Evolutionary conservation across 129 eudicot species (phyloP).

Genomic region (Logfia minima): DNA sequence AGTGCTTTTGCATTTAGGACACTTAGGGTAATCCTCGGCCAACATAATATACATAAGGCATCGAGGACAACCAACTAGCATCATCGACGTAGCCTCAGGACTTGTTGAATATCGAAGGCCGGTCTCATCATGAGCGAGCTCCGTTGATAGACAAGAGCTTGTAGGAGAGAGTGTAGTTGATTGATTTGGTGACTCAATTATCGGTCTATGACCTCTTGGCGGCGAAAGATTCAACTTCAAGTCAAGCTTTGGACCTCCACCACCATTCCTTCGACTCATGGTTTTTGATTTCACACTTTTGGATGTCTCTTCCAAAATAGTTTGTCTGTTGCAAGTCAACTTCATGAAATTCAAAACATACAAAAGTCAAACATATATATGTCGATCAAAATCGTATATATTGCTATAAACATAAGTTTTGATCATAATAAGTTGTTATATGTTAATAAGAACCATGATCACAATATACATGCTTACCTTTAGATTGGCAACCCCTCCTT

Average conservation of each 20-base stretch:
- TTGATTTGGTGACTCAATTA: constrained; percentile 47
- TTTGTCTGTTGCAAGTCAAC: constrained; percentile 11
- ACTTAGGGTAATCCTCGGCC: constrained; percentile 54
- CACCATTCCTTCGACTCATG: constrained; percentile 56
- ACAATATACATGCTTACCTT: constrained; percentile 35
- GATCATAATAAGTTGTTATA: constrained; percentile 10
- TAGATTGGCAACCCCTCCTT: constrained; percentile 21
- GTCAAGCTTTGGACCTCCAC: constrained; percentile 59
- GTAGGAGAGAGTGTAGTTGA: constrained; percentile 45
- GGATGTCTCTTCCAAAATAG: not conserved
- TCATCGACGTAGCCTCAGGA: constrained; percentile 79
- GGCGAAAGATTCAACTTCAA: constrained; percentile 78
- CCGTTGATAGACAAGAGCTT: constrained; percentile 81
- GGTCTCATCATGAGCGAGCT: constrained; percentile 45
- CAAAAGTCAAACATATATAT: constrained; percentile 11
- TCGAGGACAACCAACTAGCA: constrained; percentile 82
- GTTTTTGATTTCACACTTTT: constrained; percentile 2
- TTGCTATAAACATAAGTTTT: not conserved
- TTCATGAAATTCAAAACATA: constrained; percentile 10
- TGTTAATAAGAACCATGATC: constrained; percentile 12
- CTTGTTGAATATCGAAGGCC: constrained; percentile 43
- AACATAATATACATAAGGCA: constrained; percentile 96
- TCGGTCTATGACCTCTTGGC: constrained; percentile 39
- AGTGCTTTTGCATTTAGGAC: constrained; percentile 89
- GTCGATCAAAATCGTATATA: not conserved